Base-by-base conservation (phyloP, 352 stramenopile genomes). In the Saprolegnia parasitica region DNA sequence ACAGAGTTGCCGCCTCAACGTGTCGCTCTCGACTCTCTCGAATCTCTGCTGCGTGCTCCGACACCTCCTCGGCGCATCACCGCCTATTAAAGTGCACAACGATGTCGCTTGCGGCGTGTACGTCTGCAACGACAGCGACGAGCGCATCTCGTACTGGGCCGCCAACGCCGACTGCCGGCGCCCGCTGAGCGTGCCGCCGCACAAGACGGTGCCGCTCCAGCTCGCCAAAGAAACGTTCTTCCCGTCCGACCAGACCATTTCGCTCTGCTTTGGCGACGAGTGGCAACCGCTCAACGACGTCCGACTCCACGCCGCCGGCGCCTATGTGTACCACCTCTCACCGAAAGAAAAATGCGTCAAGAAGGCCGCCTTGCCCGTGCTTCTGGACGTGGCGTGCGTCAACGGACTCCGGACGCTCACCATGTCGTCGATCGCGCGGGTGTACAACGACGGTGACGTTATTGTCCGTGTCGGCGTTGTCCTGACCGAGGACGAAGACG, bases 91-190 rank as follows among this genome's bases (percentile, higher is more conserved):
- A 81, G 5, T 80, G 81, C 9, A 82, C 71, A 57, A 81, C 80
- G 1, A 91, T 24, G 90, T 92, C 63, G 90, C 84, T 0, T 95
- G 83, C 4, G 86, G 87, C 0, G 91, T 91, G 64, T 91, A 90
- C 42, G 71, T 95, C 32, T 80, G 79, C 1, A 95, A 95, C 42
- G 84, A 95, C 57, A 82, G 77, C 0, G 84, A 81, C 0, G 73
- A 71, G 0, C 73, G 71, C 16, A 83, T 95, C 37, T 83, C 78
- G 0, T 91, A 88, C 68, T 90, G 80, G 80, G 76, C 89, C 16
- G 82, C 75, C 11, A 78, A 89, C 52, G 72, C 39, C 5, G 9
- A 42, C 16, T 24, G n/a, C 42, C 47, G 40, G 46, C 29, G 26
- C 57, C 24, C 57, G 2, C 23, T 39, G 9, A 80, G 89, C 56